phyloP scores from a whole-genome alignment of 768 basidiomycete genomes.

The Auriscalpium vulgare region DNA sequence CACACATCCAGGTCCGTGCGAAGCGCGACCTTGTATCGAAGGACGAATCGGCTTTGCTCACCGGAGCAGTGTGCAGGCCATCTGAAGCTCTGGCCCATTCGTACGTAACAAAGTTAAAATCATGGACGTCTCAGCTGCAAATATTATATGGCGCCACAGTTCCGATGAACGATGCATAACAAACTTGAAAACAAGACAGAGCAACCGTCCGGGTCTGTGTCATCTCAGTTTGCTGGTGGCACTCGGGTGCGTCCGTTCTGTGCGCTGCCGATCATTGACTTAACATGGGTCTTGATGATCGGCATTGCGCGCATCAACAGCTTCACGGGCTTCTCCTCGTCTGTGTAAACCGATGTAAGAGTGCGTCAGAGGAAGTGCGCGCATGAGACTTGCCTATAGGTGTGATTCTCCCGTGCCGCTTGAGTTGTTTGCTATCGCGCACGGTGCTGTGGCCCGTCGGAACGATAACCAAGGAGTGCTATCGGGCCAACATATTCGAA shows the following conservation, averaged over 20 bases:
- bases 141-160: too few relatives aligned
- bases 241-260: not conserved
- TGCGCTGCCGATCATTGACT: constrained; percentile 1
- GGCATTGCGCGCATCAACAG: constrained; percentile 40
- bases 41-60: too few relatives aligned
- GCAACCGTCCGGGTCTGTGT: not conserved
- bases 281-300: constrained; percentile 13
- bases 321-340: constrained; percentile 65
- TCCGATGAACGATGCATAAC: too few relatives aligned
- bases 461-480: constrained; percentile 70
- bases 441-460: constrained; percentile 53
- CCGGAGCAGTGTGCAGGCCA: too few relatives aligned
- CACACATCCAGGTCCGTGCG: too few relatives aligned
- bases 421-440: constrained; percentile 32
- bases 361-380: not conserved
- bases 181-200: too few relatives aligned
- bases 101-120: too few relatives aligned
- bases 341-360: constrained; percentile 25
- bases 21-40: too few relatives aligned
- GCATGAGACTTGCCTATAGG: constrained; percentile 46
- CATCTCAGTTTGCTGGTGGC: not conserved
- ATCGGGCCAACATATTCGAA: not conserved
- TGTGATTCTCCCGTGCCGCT: constrained; percentile 58
- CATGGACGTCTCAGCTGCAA: too few relatives aligned
- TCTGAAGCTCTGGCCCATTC: too few relatives aligned